Percentiles rank a stretch among this genome's conserved stretches.
These are phyloP conservation scores for Nymphaea thermarum DNA, from an alignment of 164 flowering plant genomes.

Conservation along the genomic window DNA sequence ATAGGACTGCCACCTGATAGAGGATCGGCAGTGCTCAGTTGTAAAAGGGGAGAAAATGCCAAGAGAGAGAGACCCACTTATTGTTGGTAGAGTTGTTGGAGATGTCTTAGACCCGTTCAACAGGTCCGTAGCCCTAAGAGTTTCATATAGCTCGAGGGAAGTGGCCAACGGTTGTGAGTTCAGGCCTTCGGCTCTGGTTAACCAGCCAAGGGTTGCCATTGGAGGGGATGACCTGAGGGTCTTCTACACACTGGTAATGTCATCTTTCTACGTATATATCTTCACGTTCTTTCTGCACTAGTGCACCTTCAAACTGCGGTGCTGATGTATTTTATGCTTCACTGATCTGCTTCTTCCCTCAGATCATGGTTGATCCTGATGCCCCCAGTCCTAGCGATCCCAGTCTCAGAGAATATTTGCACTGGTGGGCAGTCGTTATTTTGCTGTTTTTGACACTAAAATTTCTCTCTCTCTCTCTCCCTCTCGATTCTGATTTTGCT, in stretches of 20 bases:
- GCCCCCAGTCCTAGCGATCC: slow-evolving; percentile 23
- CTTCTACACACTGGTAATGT: slow-evolving; percentile 49
- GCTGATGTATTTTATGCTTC: too few species aligned
- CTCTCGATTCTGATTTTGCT: background rate
- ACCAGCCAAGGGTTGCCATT: slow-evolving; percentile 24
- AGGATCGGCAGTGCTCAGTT: too few species aligned
- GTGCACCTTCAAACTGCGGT: too few species aligned
- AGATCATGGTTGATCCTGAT: slow-evolving; percentile 28
- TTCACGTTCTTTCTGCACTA: too few species aligned
- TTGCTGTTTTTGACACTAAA: too few species aligned
- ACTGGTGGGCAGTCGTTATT: slow-evolving; percentile 4
- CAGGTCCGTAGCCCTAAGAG: slow-evolving; percentile 25
- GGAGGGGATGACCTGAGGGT: slow-evolving; percentile 51
- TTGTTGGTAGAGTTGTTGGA: slow-evolving; percentile 52
- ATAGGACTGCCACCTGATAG: too few species aligned
- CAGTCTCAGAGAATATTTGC: slow-evolving; percentile 13
- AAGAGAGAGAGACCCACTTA: slow-evolving; percentile 31
- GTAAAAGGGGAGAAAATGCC: background rate
- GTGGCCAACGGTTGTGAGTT: slow-evolving; percentile 45
- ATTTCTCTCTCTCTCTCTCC: too few species aligned
- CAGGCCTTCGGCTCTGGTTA: slow-evolving; percentile 42
- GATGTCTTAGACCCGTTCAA: slow-evolving; percentile 47
- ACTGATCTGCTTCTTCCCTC: background rate
- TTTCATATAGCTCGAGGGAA: slow-evolving; percentile 20
- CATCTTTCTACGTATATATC: too few species aligned